Percentiles rank a stretch among this genome's conserved stretches.
Conservation (phyloP, 768 basidiomycete genomes). For the Lentinula detonsa region DNA sequence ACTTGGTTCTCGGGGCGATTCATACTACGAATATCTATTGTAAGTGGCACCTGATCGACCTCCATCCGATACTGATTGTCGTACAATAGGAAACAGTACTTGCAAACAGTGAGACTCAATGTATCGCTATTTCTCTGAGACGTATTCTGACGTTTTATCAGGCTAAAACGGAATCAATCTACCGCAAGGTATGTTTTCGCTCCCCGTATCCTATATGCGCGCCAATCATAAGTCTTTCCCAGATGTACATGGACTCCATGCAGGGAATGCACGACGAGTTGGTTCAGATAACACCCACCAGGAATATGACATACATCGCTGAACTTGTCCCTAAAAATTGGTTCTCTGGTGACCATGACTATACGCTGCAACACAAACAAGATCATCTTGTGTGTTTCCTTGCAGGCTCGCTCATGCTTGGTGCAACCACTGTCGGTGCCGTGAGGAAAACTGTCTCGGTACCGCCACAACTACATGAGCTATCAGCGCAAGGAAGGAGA, state of each 20-base stretch:
- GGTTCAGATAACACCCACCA: slow-evolving; percentile 41
- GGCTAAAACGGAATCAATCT: slow-evolving; percentile 56
- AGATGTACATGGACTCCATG: slow-evolving; percentile 77
- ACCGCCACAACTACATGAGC: slow-evolving; percentile 42
- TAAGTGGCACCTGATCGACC: slow-evolving; percentile 21
- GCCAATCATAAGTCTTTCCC: neutral
- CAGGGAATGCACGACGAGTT: slow-evolving; percentile 58
- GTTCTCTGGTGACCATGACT: slow-evolving; percentile 16
- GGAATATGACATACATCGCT: slow-evolving; percentile 53
- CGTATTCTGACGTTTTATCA: slow-evolving; percentile 10
- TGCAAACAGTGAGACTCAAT: slow-evolving; percentile 48
- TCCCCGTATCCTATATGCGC: neutral
- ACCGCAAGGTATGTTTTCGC: slow-evolving; percentile 41
- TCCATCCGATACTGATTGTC: neutral
- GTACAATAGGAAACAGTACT: slow-evolving; percentile 42
- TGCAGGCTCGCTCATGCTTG: slow-evolving; percentile 69
- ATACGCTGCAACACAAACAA: slow-evolving; percentile 56
- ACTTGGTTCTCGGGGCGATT: slow-evolving; percentile 74
- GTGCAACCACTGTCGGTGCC: slow-evolving; percentile 50
- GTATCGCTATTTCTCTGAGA: slow-evolving; percentile 3
- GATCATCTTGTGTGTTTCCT: slow-evolving; percentile 83
- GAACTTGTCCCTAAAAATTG: slow-evolving; percentile 49
- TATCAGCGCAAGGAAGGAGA: slow-evolving; percentile 41
- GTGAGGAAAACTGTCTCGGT: slow-evolving; percentile 32
- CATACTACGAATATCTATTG: slow-evolving; percentile 75